phyloP scores from a whole-genome alignment of 495 filamentous ascomycete genomes.

The Patellaria atrata region DNA sequence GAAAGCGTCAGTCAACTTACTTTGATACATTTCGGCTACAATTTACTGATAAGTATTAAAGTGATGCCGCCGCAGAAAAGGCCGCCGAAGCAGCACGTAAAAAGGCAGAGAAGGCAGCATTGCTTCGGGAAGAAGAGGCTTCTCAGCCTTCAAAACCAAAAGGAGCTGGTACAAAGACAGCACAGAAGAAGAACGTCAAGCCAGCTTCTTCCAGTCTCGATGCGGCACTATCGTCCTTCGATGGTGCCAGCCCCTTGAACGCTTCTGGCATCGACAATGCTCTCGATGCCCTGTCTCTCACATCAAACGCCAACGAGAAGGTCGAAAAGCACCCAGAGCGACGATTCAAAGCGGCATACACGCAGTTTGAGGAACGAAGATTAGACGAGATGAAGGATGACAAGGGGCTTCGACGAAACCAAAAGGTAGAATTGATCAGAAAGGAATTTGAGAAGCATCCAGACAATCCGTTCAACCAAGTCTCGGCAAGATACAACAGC shows the following conservation, averaged over 20 bases:
- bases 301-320: constrained; percentile 40
- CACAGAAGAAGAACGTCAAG: constrained; percentile 50
- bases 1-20: constrained; percentile 54
- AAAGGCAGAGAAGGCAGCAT: constrained; percentile 74
- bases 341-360: constrained; percentile 74
- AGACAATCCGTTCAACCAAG: constrained; percentile 91
- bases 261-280: constrained; percentile 84
- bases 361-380: constrained; percentile 72
- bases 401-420: constrained; percentile 60
- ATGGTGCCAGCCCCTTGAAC: constrained; percentile 43
- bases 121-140: constrained; percentile 71
- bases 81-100: constrained; percentile 73
- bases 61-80: constrained; percentile 73
- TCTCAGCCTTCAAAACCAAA: constrained; percentile 42
- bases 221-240: constrained; percentile 21
- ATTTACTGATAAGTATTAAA: constrained; percentile 24
- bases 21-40: constrained; percentile 1
- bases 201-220: constrained; percentile 50
- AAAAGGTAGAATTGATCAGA: constrained; percentile 60
- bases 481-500: constrained; percentile 54
- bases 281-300: constrained; percentile 65
- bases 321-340: constrained; percentile 78
- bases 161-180: constrained; percentile 43
- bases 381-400: constrained; percentile 75
- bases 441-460: constrained; percentile 87